These are phyloP conservation scores for Thielaviopsis euricoi DNA, from an alignment of 2,329 filamentous ascomycete species.

Conservation along the genomic window DNA sequence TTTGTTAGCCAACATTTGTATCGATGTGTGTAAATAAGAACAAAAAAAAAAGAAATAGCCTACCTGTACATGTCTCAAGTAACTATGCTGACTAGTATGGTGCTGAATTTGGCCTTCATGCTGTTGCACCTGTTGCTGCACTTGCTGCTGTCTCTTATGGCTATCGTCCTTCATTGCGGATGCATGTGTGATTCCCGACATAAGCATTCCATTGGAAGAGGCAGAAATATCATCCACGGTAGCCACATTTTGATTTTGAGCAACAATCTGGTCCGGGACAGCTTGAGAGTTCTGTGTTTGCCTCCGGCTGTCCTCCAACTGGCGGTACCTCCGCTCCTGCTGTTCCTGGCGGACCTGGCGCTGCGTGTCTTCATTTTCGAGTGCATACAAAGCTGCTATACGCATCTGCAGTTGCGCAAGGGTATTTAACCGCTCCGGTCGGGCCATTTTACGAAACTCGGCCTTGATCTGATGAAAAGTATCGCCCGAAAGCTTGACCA, in stretches of 20 bases:
- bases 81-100: too few species aligned
- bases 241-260: constrained; percentile 9
- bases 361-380: constrained; percentile 28
- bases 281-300: constrained; percentile 6
- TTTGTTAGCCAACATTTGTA: background rate
- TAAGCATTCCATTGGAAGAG: background rate
- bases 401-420: constrained; percentile 26
- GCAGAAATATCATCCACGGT: constrained; percentile 11
- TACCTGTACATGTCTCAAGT: background rate
- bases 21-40: background rate
- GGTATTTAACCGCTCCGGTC: constrained; percentile 22
- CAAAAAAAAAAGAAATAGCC: too few species aligned
- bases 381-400: constrained; percentile 27
- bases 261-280: background rate
- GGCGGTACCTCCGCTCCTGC: constrained; percentile 22
- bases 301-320: constrained; percentile 21
- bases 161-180: background rate
- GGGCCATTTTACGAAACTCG: constrained; percentile 27
- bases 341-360: constrained; percentile 23
- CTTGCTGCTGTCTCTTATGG: constrained; percentile 12
- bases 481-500: constrained; percentile 25
- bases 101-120: constrained; percentile 4
- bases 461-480: constrained; percentile 28
- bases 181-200: constrained; percentile 10
- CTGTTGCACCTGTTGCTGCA: constrained; percentile 14